phyloP scores from a whole-genome alignment of 2,329 filamentous ascomycete genomes.

The Cladosporium sp. region DNA sequence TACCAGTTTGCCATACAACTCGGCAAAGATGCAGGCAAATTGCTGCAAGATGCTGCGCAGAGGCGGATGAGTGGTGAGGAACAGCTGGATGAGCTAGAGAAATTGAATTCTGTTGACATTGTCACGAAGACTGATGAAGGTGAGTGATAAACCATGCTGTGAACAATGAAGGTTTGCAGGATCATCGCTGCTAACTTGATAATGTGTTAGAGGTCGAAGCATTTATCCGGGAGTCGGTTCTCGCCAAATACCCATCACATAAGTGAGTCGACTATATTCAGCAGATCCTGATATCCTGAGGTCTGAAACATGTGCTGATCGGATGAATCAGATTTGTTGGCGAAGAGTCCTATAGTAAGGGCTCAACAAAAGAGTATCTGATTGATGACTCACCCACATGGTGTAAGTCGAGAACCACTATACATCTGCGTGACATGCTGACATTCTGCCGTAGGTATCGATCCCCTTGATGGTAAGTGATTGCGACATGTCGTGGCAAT shows the following conservation, averaged over 20 bases:
- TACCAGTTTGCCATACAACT: slow-evolving; percentile 71
- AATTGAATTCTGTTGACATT: slow-evolving; percentile 74
- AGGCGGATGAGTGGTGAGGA: slow-evolving; percentile 50
- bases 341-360: slow-evolving; percentile 73
- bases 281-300: not conserved
- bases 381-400: slow-evolving; percentile 67
- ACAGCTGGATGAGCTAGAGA: slow-evolving; percentile 57
- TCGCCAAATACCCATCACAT: slow-evolving; percentile 63
- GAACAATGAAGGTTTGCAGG: too few relatives aligned
- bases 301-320: not conserved
- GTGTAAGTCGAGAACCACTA: slow-evolving; percentile 44
- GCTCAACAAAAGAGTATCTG: slow-evolving; percentile 66
- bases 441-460: slow-evolving; percentile 45
- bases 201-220: slow-evolving; percentile 63
- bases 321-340: slow-evolving; percentile 66
- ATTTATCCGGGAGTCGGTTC: slow-evolving; percentile 65
- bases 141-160: slow-evolving; percentile 35
- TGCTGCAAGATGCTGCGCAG: slow-evolving; percentile 66
- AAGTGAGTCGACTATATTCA: slow-evolving; percentile 50
- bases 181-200: slow-evolving; percentile 2
- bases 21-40: slow-evolving; percentile 67
- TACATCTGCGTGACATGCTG: not conserved
- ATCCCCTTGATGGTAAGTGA: slow-evolving; percentile 67
- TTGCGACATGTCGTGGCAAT: too few relatives aligned
- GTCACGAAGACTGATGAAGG: slow-evolving; percentile 76